Conservation (phyloP, 345 rosid species). For the Aquilaria sinensis region DNA sequence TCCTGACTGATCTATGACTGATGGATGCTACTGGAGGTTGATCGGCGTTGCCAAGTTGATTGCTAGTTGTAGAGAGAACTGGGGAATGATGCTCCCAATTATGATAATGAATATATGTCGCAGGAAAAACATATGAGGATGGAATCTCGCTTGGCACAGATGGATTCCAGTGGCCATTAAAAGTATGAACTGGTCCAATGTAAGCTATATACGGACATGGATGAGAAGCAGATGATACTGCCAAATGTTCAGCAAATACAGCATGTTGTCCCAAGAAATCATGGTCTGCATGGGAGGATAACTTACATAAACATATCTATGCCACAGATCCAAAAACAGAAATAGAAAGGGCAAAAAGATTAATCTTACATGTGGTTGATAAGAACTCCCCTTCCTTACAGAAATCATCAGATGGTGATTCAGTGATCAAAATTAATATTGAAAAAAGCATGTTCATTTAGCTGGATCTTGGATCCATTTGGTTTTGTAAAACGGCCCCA, state of each 20-base stretch:
- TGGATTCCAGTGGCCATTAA: slow-evolving; percentile 47
- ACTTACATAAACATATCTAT: slow-evolving; percentile 10
- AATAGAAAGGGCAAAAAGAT: slow-evolving; percentile 1
- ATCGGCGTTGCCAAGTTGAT: slow-evolving; percentile 33
- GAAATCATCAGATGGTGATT: slow-evolving; percentile 6
- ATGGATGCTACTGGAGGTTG: slow-evolving; percentile 33
- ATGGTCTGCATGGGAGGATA: slow-evolving; percentile 39
- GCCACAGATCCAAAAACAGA: slow-evolving; percentile 12
- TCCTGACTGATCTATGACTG: slow-evolving; percentile 22
- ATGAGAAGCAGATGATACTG: slow-evolving; percentile 44
- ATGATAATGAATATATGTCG: slow-evolving; percentile 36
- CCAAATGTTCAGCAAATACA: slow-evolving; percentile 28
- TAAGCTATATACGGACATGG: slow-evolving; percentile 39
- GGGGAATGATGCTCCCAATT: slow-evolving; percentile 40
- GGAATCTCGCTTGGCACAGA: slow-evolving; percentile 36
- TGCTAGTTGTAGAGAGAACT: slow-evolving; percentile 29
- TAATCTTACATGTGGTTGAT: slow-evolving; percentile 54
- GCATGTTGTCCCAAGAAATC: slow-evolving; percentile 44
- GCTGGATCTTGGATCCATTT: too few species aligned
- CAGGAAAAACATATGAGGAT: slow-evolving; percentile 44
- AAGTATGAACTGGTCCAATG: slow-evolving; percentile 39
- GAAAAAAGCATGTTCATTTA: slow-evolving; percentile 9
- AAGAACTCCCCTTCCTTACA: slow-evolving; percentile 62
- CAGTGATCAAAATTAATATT: slow-evolving; percentile 4
- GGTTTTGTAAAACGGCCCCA: too few species aligned